Percentiles rank a stretch among this genome's conserved stretches.
These are phyloP conservation scores for Aspergillus calidoustus DNA, from an alignment of 2,329 filamentous ascomycete genomes.

Conservation along the genomic window DNA sequence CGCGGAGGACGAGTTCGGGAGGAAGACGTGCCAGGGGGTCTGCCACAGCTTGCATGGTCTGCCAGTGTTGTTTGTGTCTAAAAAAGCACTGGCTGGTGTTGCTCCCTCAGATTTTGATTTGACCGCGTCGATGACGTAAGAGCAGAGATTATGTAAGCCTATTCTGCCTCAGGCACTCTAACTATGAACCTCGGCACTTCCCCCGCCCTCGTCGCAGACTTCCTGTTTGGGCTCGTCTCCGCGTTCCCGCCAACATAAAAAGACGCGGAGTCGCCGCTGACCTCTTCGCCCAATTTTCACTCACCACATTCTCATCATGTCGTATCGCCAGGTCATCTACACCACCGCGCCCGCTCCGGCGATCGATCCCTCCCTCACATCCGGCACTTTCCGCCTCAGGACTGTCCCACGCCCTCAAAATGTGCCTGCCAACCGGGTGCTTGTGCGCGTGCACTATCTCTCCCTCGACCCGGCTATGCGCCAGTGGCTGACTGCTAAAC, in stretches of 20 bases:
- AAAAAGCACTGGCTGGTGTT: background rate
- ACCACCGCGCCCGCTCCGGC: slow-evolving; percentile 38
- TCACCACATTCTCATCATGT: background rate
- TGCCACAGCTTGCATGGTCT: slow-evolving; percentile 8
- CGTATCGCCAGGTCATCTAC: slow-evolving; percentile 43
- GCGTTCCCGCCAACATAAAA: background rate
- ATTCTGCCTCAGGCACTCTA: background rate
- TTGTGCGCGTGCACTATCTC: slow-evolving; percentile 65
- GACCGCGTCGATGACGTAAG: background rate
- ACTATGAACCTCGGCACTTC: background rate
- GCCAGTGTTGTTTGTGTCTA: background rate
- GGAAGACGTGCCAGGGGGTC: slow-evolving; percentile 41
- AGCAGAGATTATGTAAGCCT: background rate
- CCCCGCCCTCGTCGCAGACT: background rate
- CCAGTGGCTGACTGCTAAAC: slow-evolving; percentile 65
- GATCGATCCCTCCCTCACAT: slow-evolving; percentile 41
- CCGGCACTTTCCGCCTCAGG: slow-evolving; percentile 41
- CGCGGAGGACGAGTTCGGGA: slow-evolving; percentile 47
- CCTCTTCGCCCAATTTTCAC: background rate
- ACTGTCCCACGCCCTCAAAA: slow-evolving; percentile 32
- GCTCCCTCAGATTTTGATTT: background rate
- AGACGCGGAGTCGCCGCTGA: background rate
- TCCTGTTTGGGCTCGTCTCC: background rate
- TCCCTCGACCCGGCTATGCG: slow-evolving; percentile 78
- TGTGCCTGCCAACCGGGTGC: slow-evolving; percentile 60